Evolutionary conservation across 441 rosid species (phyloP).

Genomic region (Pelargonium citronellum): DNA sequence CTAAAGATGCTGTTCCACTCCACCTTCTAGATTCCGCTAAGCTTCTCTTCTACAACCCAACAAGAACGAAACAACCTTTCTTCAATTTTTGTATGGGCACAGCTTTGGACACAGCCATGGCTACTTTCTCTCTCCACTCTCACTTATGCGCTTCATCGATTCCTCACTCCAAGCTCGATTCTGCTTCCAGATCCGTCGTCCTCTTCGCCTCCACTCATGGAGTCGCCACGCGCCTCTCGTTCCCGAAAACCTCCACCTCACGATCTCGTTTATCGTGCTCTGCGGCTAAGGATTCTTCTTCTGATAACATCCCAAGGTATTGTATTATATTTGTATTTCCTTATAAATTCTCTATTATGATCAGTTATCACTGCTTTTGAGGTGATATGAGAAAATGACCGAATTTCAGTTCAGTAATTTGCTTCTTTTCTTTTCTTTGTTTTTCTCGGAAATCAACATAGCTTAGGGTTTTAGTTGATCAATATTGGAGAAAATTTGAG

Average conservation of each 20-base stretch:
- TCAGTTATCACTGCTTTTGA: not conserved
- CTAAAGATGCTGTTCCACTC: not conserved
- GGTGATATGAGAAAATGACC: not conserved
- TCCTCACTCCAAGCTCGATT: constrained; percentile 15
- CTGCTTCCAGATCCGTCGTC: constrained; percentile 15
- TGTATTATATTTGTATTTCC: not conserved
- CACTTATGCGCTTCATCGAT: constrained; percentile 16
- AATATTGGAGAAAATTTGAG: not conserved
- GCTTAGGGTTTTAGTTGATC: not conserved
- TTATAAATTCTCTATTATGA: not conserved
- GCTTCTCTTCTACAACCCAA: not conserved
- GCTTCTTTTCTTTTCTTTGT: not conserved
- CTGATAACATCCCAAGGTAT: constrained; percentile 45
- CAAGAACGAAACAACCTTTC: not conserved
- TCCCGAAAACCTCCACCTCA: constrained; percentile 15
- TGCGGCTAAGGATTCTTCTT: constrained; percentile 37
- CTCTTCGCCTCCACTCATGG: constrained; percentile 16
- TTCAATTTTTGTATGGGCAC: not conserved
- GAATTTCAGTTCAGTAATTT: not conserved
- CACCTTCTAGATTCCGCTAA: constrained; percentile 1
- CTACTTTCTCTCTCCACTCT: constrained; percentile 25
- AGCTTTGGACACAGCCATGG: not conserved
- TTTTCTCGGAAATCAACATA: not conserved
- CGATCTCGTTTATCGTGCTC: constrained; percentile 28
- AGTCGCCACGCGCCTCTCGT: constrained; percentile 16